Base-by-base conservation (phyloP, 1,139 yeast species). In the Geotrichum fermentans region DNA sequence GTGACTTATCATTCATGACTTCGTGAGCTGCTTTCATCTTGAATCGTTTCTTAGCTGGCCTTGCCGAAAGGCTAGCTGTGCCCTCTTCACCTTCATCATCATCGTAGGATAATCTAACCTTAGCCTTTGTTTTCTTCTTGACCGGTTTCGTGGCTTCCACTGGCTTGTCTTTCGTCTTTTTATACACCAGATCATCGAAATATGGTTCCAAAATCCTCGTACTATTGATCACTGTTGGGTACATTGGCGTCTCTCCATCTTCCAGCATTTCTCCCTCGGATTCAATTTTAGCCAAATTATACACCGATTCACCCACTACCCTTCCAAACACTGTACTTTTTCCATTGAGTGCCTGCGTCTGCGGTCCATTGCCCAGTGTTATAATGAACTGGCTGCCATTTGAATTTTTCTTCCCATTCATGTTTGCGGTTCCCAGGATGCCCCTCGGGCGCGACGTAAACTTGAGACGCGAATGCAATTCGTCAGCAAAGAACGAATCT, bases 251-350 rank as follows among this genome's bases (percentile, higher is more conserved):
- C 30, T 58, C 65, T 32, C 74, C 55, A 51, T 80, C 84, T 39
- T 77, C 78, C 1, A 36, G 40, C 17, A 40, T 10, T 10, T 40
- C 52, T 11, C 43, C 48, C 7, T 50, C 52, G 17, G 42, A 14
- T 20, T 73, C 68, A 8, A 83, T 80, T 45, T 72, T 70, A 40
- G 75, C 64, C 11, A 81, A 74, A 37, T 73, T 79, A 66, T 75
- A 77, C 4, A 80, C 73, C 0, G 84, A 71, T 29, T 79, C 80
- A 1, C 82, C 88, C 2, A 73, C 74, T 11, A 85, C 69, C 52
- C 77, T 75, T 0, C 95, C 95, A 58, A 86, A 72, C 16, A 82
- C 61, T 0, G 82, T 79, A 54, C 73, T 72, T 51, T 71, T 71
- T 29, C 72, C 69, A 54, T 75, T 72, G 50, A 76, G 64, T 1